phyloP scores from a whole-genome alignment of 1,284 basidiomycete genomes.

The Gastroboletus turbinatus region DNA sequence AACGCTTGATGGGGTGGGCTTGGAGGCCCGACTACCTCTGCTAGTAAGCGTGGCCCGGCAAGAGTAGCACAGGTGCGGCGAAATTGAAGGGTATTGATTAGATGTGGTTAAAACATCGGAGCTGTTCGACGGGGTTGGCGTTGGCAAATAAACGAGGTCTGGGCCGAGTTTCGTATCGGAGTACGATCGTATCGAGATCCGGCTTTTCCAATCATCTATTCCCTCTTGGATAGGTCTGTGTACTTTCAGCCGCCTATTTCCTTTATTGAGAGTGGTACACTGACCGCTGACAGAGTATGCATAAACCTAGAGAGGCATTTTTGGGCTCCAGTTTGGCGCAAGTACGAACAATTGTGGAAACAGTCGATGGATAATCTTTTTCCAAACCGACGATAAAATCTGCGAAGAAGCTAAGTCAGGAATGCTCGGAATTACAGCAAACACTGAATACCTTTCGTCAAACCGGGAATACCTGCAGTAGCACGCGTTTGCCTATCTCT shows the following conservation, averaged over 20 bases:
- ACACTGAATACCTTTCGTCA: slow-evolving; percentile 67
- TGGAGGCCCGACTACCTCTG: slow-evolving; percentile 48
- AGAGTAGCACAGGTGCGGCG: slow-evolving; percentile 65
- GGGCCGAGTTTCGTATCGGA: slow-evolving; percentile 27
- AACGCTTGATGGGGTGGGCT: neutral
- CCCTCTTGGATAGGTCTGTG: slow-evolving; percentile 66
- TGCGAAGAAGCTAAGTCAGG: slow-evolving; percentile 31
- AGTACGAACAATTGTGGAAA: slow-evolving; percentile 83
- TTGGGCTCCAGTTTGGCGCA: slow-evolving; percentile 81
- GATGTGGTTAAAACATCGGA: slow-evolving; percentile 21
- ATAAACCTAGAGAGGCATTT: slow-evolving; percentile 48
- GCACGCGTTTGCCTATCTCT: slow-evolving; percentile 48
- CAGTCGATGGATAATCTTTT: slow-evolving; percentile 85
- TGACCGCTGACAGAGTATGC: slow-evolving; percentile 75
- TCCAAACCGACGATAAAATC: slow-evolving; percentile 84
- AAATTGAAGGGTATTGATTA: slow-evolving; percentile 37
- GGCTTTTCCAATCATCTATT: slow-evolving; percentile 72
- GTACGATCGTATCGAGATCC: slow-evolving; percentile 68
- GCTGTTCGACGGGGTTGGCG: neutral
- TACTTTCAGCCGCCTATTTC: neutral
- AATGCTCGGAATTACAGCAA: neutral
- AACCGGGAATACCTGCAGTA: slow-evolving; percentile 61
- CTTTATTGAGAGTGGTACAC: slow-evolving; percentile 23
- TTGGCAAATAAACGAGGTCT: slow-evolving; percentile 13
- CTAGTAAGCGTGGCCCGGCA: slow-evolving; percentile 75